Conservation (phyloP, 1,139 yeast genomes). For the Ogataea hybrid region DNA sequence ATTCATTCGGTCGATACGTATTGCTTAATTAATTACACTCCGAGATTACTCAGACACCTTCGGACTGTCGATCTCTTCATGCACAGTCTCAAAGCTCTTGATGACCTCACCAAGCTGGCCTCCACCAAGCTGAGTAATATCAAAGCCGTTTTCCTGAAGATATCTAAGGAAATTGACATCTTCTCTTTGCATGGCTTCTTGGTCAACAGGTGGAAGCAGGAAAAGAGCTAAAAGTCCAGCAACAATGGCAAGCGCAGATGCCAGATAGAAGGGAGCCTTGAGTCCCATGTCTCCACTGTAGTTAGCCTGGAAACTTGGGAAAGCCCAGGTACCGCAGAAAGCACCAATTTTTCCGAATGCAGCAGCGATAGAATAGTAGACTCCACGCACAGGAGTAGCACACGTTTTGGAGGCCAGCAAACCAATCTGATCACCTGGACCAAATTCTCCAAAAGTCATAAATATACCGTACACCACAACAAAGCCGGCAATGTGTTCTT, state of each 20-base stretch:
- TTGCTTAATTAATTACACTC: neutral
- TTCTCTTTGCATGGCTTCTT: conserved; percentile 76
- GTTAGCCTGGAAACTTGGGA: conserved; percentile 48
- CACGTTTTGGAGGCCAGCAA: conserved; percentile 81
- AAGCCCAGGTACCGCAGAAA: conserved; percentile 83
- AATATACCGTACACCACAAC: conserved; percentile 87
- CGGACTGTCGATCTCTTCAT: conserved; percentile 6
- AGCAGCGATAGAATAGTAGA: conserved; percentile 88
- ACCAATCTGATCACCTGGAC: conserved; percentile 93
- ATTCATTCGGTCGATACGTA: neutral
- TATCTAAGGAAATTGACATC: conserved; percentile 69
- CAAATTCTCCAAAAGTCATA: conserved; percentile 84
- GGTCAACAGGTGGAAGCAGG: conserved; percentile 78
- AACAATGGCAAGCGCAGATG: conserved; percentile 72
- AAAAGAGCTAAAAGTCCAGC: conserved; percentile 69
- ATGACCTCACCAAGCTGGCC: conserved; percentile 23
- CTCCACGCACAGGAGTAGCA: conserved; percentile 87
- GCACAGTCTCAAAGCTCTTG: conserved; percentile 4
- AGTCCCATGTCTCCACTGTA: conserved; percentile 42
- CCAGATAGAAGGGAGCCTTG: conserved; percentile 79
- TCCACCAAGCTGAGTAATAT: conserved; percentile 49
- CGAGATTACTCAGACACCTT: conserved; percentile 3
- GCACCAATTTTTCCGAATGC: conserved; percentile 92
- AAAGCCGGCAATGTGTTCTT: conserved; percentile 68
- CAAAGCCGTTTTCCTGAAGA: conserved; percentile 58